Evolutionary conservation across 192 early-diverging fungal species (phyloP).

Genomic region (Phycomyces nitens): DNA sequence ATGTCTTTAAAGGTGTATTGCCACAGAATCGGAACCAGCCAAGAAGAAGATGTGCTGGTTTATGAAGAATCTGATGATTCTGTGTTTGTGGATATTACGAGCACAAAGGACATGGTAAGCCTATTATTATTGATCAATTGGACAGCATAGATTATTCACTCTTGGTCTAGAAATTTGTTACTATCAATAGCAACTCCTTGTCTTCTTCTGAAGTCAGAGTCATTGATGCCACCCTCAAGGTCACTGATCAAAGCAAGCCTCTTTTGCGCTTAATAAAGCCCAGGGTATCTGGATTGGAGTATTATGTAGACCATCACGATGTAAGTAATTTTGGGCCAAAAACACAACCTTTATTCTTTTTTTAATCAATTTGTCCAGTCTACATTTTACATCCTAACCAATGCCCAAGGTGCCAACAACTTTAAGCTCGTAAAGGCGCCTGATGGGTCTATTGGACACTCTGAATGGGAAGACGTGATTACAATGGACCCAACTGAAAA

Average conservation of each 20-base stretch:
- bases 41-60: conserved; percentile 50
- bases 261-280: conserved; percentile 47
- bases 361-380: conserved; percentile 7
- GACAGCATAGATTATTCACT: too few species aligned
- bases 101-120: conserved; percentile 63
- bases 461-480: conserved; percentile 60
- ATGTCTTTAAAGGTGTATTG: conserved; percentile 43
- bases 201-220: conserved; percentile 66
- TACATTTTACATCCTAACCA: conserved; percentile 53
- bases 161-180: conserved; percentile 54
- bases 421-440: conserved; percentile 60
- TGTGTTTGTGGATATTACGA: conserved; percentile 73
- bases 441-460: conserved; percentile 31
- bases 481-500: conserved; percentile 53
- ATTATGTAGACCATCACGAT: conserved; percentile 74
- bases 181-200: conserved; percentile 68
- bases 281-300: conserved; percentile 58
- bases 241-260: conserved; percentile 7
- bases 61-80: conserved; percentile 63
- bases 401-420: conserved; percentile 47
- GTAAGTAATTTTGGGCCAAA: too few species aligned
- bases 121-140: too few species aligned
- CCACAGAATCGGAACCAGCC: conserved; percentile 46
- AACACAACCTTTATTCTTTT: neutral
- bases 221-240: conserved; percentile 25